Evolutionary conservation across 768 basidiomycete species (phyloP).

Genomic region (Tylopilus vinaceipallidus): DNA sequence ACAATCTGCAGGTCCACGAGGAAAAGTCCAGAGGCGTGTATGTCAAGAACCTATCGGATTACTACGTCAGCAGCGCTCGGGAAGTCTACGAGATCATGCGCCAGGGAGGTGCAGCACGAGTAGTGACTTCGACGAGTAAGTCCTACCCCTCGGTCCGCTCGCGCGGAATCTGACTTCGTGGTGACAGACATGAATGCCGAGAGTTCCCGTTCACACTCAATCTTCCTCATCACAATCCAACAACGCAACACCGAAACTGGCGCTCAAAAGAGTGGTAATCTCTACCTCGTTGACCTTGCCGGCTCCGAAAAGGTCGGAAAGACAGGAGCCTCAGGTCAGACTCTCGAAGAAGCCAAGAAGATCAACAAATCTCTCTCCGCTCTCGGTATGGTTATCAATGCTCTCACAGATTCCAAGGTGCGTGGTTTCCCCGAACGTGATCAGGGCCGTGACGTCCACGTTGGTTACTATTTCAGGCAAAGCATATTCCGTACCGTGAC

Average conservation of each 20-base stretch:
- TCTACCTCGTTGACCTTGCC: conserved; percentile 97
- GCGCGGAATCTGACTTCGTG: background rate
- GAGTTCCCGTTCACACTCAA: conserved; percentile 97
- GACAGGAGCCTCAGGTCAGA: conserved; percentile 98
- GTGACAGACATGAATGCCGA: conserved; percentile 97
- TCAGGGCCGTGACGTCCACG: conserved; percentile 4
- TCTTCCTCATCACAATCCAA: conserved; percentile 96
- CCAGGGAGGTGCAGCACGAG: conserved; percentile 87
- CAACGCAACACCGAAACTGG: conserved; percentile 96
- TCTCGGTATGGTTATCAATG: conserved; percentile 99
- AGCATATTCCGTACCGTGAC: conserved; percentile 97
- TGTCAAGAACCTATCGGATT: conserved; percentile 95
- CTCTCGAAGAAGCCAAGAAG: conserved; percentile 99
- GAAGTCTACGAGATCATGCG: conserved; percentile 99
- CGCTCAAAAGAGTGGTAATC: conserved; percentile 92
- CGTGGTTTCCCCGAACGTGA: conserved; percentile 16
- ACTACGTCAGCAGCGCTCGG: conserved; percentile 92
- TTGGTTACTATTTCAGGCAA: conserved; percentile 53
- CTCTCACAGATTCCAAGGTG: conserved; percentile 93
- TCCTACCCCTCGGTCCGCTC: conserved; percentile 11
- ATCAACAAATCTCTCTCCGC: conserved; percentile 99
- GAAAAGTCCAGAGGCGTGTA: conserved; percentile 98
- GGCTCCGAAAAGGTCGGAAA: conserved; percentile 99
- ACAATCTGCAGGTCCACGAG: conserved; percentile 97
- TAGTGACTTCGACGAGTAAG: conserved; percentile 92